Base-by-base conservation (phyloP, 331 rosid genomes). In the Malus hybrid region DNA sequence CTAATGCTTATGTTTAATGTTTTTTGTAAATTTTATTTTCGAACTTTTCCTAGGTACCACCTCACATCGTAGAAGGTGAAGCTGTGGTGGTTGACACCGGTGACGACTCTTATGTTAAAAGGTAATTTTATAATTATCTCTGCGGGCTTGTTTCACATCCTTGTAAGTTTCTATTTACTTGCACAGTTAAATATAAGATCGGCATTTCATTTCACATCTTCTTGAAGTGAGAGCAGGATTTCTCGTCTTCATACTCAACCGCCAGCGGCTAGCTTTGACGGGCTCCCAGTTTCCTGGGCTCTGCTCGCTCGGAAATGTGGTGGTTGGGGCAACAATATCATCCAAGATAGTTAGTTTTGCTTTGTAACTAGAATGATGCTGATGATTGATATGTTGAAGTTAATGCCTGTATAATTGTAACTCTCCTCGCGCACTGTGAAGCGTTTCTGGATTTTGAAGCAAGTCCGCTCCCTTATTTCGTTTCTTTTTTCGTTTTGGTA, bases 41-140 rank as follows among this genome's bases (percentile, higher is more conserved):
- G 24, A 65, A 12, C 54, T 7, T 71, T 0, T 34, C 68, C 31
- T 85, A 94, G 99, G 99, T 92, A 68, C 96, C 97, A 1, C 78
- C 90, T 55, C 97, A 91, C 69, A 77, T 94, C 6, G 72, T 87
- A 36, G 84, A 83, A 6, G 99, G 99, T 59, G 97, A 94, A 70
- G 86, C 91, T 28, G 82, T 94, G 77, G 85, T 90, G 65, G 84
- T 94, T 59, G 89, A 81, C 66, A 90, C 99, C 2, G 93, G 88
- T 80, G 90, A 88, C 4, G 91, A 87, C 83, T 79, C 91, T 73
- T 92, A 92, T 80, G 73, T 94, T 18, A 91, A 88, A 82, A 94
- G 97, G 97, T 92, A 85, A 71, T 79, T 73, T 75, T 71, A n/a
- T 31, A 4, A 3, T 16, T n/a, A 4, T 65, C 48, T 34, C 16